Percentiles rank a stretch among this genome's conserved stretches.
Conservation (phyloP, 352 stramenopile species). For the Globisporangium carolinianum region DNA sequence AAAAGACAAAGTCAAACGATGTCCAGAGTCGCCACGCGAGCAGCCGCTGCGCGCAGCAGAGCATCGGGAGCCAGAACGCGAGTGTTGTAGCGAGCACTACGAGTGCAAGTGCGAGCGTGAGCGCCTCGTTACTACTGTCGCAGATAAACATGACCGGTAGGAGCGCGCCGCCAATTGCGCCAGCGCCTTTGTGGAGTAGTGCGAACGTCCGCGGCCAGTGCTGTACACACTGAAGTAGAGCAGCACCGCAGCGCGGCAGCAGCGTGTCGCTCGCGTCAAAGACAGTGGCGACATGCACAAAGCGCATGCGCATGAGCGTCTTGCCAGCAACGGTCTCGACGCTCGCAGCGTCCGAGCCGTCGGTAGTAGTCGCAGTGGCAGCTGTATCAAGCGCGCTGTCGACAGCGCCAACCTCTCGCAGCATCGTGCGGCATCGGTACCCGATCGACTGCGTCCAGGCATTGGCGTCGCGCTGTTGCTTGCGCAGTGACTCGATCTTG, state of each 20-base stretch:
- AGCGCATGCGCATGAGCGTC: slow-evolving; percentile 4
- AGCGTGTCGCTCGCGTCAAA: slow-evolving; percentile 3
- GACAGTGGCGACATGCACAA: neutral
- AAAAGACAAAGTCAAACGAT: slow-evolving; percentile 24
- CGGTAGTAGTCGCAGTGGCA: neutral
- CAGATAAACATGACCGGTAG: neutral
- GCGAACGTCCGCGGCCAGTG: neutral
- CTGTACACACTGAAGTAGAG: neutral
- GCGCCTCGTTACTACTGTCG: too few species aligned
- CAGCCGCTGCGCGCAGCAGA: slow-evolving; percentile 9
- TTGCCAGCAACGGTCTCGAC: neutral
- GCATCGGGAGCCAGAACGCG: neutral
- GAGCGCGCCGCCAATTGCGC: neutral
- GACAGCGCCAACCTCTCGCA: neutral
- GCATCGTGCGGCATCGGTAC: slow-evolving; percentile 5
- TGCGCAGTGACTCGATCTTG: slow-evolving; percentile 2
- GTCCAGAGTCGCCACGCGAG: slow-evolving; percentile 13
- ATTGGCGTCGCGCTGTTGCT: neutral
- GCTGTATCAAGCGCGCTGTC: too few species aligned
- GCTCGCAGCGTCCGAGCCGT: neutral
- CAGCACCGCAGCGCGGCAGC: neutral
- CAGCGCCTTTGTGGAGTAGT: neutral
- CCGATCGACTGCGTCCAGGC: slow-evolving; percentile 6
- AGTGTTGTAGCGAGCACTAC: neutral
- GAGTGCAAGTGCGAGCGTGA: too few species aligned